phyloP scores from a whole-genome alignment of 2,329 filamentous ascomycete species.

The Fusarium sambucinum region DNA sequence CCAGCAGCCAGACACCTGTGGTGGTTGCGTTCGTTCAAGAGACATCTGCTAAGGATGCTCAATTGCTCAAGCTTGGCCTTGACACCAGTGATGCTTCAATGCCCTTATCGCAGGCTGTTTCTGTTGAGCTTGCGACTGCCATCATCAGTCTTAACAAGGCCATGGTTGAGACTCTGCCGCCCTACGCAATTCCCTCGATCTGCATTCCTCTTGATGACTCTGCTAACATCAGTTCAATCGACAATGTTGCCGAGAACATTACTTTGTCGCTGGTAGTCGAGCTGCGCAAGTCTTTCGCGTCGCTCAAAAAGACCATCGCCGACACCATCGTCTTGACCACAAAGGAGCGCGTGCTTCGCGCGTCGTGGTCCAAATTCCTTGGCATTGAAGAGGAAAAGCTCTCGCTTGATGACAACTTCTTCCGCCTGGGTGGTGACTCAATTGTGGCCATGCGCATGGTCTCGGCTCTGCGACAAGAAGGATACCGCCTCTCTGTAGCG shows the following conservation, averaged over 20 bases:
- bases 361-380: constrained; percentile 42
- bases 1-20: constrained; percentile 39
- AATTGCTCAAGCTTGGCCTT: constrained; percentile 26
- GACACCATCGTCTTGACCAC: constrained; percentile 36
- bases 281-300: constrained; percentile 31
- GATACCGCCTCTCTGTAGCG: constrained; percentile 45
- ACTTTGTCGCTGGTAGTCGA: constrained; percentile 34
- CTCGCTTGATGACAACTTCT: constrained; percentile 47
- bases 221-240: constrained; percentile 13
- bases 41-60: not conserved
- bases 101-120: constrained; percentile 31
- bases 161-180: constrained; percentile 44
- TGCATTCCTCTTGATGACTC: constrained; percentile 30
- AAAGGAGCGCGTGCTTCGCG: constrained; percentile 37
- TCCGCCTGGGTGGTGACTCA: constrained; percentile 47
- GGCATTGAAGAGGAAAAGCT: constrained; percentile 40
- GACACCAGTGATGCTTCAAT: constrained; percentile 9
- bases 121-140: constrained; percentile 36
- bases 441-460: constrained; percentile 48
- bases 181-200: constrained; percentile 45
- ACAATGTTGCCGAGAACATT: not conserved
- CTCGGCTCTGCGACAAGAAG: constrained; percentile 41
- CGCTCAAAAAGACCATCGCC: constrained; percentile 30
- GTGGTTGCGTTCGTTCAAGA: constrained; percentile 41
- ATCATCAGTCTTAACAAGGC: constrained; percentile 45